Percentiles rank a stretch among this genome's conserved stretches.
Evolutionary conservation across 768 basidiomycete species (phyloP).

Genomic region (Lepiota venenata): DNA sequence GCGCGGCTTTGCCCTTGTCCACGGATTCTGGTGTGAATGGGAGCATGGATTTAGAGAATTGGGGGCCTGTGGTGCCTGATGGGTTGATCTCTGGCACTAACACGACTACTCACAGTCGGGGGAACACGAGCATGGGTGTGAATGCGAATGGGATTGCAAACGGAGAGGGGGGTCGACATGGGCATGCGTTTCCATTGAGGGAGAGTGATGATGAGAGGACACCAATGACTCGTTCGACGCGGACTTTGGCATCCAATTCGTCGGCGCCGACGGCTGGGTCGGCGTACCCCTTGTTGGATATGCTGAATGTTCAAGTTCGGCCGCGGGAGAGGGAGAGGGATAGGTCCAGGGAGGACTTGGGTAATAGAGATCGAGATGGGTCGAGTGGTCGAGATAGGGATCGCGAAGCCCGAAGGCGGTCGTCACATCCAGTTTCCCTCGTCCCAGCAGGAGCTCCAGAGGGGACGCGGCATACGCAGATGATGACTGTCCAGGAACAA

Average conservation of each 20-base stretch:
- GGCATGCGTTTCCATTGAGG: conserved; percentile 2
- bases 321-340: not conserved
- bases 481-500: conserved; percentile 1
- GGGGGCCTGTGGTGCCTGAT: not conserved
- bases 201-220: conserved; percentile 13
- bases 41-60: not conserved
- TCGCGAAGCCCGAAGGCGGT: conserved; percentile 3
- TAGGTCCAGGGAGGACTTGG: not conserved
- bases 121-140: too few relatives aligned
- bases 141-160: not conserved
- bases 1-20: too few relatives aligned
- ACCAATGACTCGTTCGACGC: conserved; percentile 6
- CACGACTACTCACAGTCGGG: not conserved
- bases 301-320: not conserved
- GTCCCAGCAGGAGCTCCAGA: not conserved
- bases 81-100: not conserved
- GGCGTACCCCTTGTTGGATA: not conserved
- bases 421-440: conserved; percentile 5
- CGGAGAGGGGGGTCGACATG: not conserved
- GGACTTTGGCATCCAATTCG: not conserved
- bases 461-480: conserved; percentile 12
- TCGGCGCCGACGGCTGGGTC: not conserved
- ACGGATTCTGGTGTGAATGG: not conserved
- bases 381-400: conserved; percentile 1
- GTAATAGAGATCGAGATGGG: not conserved